Percentiles rank a stretch among this genome's conserved stretches.
Conservation (phyloP, 148 eudicot genomes). For the Rhododendron molle region DNA sequence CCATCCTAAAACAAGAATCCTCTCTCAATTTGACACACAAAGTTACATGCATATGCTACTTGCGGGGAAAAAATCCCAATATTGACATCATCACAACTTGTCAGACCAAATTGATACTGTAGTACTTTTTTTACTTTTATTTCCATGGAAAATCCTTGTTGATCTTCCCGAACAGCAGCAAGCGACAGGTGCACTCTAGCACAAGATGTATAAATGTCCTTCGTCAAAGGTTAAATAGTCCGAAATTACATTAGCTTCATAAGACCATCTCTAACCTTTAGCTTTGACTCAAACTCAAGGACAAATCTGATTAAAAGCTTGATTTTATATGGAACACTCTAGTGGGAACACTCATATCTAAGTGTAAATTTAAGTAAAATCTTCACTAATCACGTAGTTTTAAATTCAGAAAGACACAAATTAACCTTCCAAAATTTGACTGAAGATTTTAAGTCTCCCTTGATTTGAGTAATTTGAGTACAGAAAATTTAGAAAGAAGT, state of each 20-base stretch:
- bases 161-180: neutral
- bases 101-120: too few relatives aligned
- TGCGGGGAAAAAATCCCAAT: too few relatives aligned
- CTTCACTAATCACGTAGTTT: neutral
- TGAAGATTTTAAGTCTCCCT: neutral
- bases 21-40: too few relatives aligned
- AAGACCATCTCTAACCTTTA: neutral
- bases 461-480: neutral
- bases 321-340: too few relatives aligned
- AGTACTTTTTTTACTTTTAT: neutral
- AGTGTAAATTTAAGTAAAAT: neutral
- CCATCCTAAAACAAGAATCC: too few relatives aligned
- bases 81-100: too few relatives aligned
- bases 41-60: too few relatives aligned
- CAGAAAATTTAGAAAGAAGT: neutral
- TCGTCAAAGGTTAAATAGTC: neutral
- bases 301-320: neutral
- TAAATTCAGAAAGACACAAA: neutral
- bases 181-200: neutral
- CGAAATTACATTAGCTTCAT: neutral
- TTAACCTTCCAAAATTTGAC: neutral
- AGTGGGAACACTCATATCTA: neutral
- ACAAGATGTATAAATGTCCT: neutral
- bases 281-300: neutral
- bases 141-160: neutral